Evolutionary conservation across 1,284 basidiomycete species (phyloP), one percentile per base, ranked within the genome.

Genomic region (Fistulinella staudtii): DNA sequence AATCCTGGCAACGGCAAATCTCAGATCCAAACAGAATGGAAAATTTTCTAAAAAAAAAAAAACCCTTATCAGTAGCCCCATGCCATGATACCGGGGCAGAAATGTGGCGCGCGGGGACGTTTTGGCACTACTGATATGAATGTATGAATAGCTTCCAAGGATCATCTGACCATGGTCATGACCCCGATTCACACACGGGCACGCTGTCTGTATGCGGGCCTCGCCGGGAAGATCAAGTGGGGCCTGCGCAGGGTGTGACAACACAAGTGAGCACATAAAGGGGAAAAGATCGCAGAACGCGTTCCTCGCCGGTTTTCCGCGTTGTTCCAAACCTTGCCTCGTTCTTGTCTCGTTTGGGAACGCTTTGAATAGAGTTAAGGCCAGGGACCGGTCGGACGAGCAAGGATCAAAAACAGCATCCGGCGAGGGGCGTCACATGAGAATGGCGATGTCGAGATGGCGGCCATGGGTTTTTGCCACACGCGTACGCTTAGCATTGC

Each of bases 11-110:
- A n/a, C n/a, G n/a, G n/a, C n/a, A n/a, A n/a, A 60, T 60, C 58
- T 61, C 20, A 61, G 59, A 65, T 65, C 45, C 17, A 4, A n/a
- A n/a, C 5, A 29, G 8, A 29, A 29, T 10, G 14, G 8, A 36
- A 35, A 25, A n/a, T n/a, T n/a, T n/a, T 11, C 8, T 17, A 15
- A 17, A 24, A 46, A 49, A 41, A 38, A 42, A 27, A 30, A 36
- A 48, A 25, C 22, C 39, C 61, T 56, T 65, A 65, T 61, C 63
- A 63, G 43, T 49, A 49, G 50, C 2, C 5, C 10, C 28, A 7
- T 33, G n/a, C 35, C 13, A 22, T n/a, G 22, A 36, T 23, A 30
- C 33, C 20, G 33, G 33, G 33, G 18, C 18, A 36, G 35, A 36
- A 11, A 6, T n/a, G 35, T 23, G 21, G 35, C 33, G 42, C 31